Evolutionary conservation across 2,329 filamentous ascomycete genomes (phyloP).

Genomic region (Pseudocercospora cruenta): DNA sequence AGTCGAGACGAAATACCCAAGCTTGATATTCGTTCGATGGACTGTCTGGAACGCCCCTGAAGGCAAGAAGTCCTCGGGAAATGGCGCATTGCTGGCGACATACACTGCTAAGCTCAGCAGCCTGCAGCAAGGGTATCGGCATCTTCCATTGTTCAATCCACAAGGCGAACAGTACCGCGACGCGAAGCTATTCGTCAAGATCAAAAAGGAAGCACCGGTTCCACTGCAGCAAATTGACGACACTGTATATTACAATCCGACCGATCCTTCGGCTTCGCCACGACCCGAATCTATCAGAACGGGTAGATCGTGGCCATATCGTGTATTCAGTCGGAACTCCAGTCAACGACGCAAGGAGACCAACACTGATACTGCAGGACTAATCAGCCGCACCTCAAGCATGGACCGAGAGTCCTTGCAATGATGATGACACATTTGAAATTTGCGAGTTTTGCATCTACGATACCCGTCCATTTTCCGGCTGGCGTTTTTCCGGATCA

Average conservation of each 20-base stretch:
- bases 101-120: constrained; percentile 92
- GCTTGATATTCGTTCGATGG: constrained; percentile 91
- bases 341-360: constrained; percentile 43
- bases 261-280: constrained; percentile 33
- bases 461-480: constrained; percentile 15
- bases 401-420: constrained; percentile 37
- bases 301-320: constrained; percentile 45
- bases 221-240: constrained; percentile 36
- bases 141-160: constrained; percentile 83
- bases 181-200: constrained; percentile 89
- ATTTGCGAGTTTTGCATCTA: constrained; percentile 15
- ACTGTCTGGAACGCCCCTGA: constrained; percentile 86
- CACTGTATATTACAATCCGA: constrained; percentile 31
- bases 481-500: constrained; percentile 22
- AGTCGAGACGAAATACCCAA: constrained; percentile 90
- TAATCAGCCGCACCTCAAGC: constrained; percentile 40
- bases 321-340: constrained; percentile 49
- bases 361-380: constrained; percentile 28
- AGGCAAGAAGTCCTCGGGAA: constrained; percentile 67
- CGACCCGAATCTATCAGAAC: constrained; percentile 36
- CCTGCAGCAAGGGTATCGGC: constrained; percentile 89
- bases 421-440: constrained; percentile 18
- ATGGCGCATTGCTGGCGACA: constrained; percentile 70
- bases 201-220: constrained; percentile 62
- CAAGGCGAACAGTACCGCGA: constrained; percentile 93